phyloP scores from a whole-genome alignment of 192 early-diverging fungal species.

The Cladochytrium replicatum region DNA sequence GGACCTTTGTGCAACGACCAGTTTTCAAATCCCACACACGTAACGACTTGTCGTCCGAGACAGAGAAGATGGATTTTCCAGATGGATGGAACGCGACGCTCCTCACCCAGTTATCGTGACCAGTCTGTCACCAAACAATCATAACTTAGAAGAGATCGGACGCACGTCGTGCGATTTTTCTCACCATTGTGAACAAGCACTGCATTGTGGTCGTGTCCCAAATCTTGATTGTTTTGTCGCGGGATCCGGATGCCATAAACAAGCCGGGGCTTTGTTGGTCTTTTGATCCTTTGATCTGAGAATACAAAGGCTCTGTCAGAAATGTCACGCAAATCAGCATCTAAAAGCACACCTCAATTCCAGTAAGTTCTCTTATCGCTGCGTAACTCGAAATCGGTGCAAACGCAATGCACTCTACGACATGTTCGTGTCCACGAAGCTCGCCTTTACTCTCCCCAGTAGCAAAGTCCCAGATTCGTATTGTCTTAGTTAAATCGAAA shows the following conservation, averaged over 20 bases:
- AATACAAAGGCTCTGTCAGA: background rate
- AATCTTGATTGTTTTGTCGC: conserved; percentile 84
- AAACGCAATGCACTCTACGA: conserved; percentile 87
- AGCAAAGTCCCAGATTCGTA: conserved; percentile 69
- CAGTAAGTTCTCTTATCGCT: conserved; percentile 60
- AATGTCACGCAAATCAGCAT: background rate
- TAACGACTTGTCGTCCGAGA: conserved; percentile 86
- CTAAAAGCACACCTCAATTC: conserved; percentile 28
- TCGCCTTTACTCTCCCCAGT: conserved; percentile 68
- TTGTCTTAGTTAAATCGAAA: conserved; percentile 40
- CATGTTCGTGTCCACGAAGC: conserved; percentile 85
- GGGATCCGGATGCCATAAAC: conserved; percentile 72
- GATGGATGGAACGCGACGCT: conserved; percentile 73
- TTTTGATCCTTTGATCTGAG: conserved; percentile 10
- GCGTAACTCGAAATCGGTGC: conserved; percentile 59
- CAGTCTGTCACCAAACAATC: conserved; percentile 34
- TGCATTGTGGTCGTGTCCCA: conserved; percentile 67
- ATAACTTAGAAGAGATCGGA: conserved; percentile 2
- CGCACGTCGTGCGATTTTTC: background rate
- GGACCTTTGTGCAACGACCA: conserved; percentile 68
- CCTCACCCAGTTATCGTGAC: conserved; percentile 92
- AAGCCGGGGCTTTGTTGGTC: conserved; percentile 47
- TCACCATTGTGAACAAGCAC: conserved; percentile 69
- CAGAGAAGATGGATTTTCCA: conserved; percentile 71
- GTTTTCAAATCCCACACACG: conserved; percentile 80